Percentiles rank a stretch among this genome's conserved stretches.
phyloP scores from a whole-genome alignment of 768 basidiomycete genomes.

The Psilocybe azurescens region DNA sequence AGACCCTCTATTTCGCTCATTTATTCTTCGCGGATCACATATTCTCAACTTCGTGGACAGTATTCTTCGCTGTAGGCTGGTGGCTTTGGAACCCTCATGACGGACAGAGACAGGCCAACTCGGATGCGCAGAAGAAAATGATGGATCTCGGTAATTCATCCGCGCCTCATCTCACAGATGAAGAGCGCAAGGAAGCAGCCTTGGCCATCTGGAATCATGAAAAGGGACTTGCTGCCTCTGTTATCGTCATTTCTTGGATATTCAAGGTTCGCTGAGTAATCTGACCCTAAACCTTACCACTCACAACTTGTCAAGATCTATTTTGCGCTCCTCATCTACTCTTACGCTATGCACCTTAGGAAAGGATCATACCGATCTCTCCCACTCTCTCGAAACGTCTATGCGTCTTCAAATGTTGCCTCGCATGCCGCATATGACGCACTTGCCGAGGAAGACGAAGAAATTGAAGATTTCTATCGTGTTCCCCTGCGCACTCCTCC shows the following conservation, averaged over 20 bases:
- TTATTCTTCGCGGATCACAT: slow-evolving; percentile 92
- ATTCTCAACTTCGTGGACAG: slow-evolving; percentile 89
- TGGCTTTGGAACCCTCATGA: slow-evolving; percentile 94
- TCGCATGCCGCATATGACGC: slow-evolving; percentile 44
- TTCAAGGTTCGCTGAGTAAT: slow-evolving; percentile 67
- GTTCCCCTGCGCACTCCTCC: slow-evolving; percentile 59
- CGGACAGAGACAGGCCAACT: slow-evolving; percentile 80
- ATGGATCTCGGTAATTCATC: slow-evolving; percentile 63
- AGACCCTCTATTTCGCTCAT: slow-evolving; percentile 89
- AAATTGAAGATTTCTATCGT: slow-evolving; percentile 71
- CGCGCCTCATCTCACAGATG: slow-evolving; percentile 61
- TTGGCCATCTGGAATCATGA: slow-evolving; percentile 89
- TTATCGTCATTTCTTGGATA: slow-evolving; percentile 86
- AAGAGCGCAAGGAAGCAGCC: slow-evolving; percentile 74
- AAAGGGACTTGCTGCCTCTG: slow-evolving; percentile 77
- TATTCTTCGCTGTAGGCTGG: slow-evolving; percentile 90
- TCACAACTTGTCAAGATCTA: slow-evolving; percentile 65
- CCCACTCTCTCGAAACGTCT: slow-evolving; percentile 55
- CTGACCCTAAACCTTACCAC: slow-evolving; percentile 8
- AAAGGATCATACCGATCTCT: slow-evolving; percentile 89
- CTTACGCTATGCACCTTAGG: slow-evolving; percentile 91
- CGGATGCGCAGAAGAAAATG: slow-evolving; percentile 86
- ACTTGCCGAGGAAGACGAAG: slow-evolving; percentile 60
- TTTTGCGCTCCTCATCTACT: slow-evolving; percentile 89
- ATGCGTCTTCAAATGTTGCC: slow-evolving; percentile 32